phyloP scores from a whole-genome alignment of 306 rosid genomes.

The Trifolium fragiferum region DNA sequence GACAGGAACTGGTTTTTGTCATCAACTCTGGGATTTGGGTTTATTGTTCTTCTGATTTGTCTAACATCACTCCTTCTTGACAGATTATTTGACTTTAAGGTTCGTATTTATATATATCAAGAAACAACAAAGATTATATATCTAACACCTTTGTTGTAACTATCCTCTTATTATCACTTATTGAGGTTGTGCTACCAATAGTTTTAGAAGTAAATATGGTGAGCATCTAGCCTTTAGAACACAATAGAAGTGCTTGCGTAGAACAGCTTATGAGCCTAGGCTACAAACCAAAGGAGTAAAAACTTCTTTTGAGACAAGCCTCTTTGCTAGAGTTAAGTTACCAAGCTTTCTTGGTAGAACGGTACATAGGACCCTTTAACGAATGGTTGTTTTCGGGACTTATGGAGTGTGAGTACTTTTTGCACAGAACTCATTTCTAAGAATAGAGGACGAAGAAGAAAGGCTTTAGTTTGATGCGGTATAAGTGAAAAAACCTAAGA shows the following conservation, averaged over 20 bases:
- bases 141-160: neutral
- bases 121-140: neutral
- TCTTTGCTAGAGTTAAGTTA: too few species aligned
- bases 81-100: constrained; percentile 63
- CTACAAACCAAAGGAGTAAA: neutral
- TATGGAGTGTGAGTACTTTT: neutral
- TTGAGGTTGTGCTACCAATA: too few species aligned
- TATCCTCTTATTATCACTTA: too few species aligned
- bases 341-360: neutral
- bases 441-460: neutral
- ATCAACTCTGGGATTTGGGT: constrained; percentile 68
- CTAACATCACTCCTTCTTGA: constrained; percentile 60
- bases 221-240: neutral
- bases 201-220: neutral
- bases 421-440: neutral
- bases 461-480: neutral
- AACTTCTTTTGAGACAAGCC: neutral
- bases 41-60: constrained; percentile 60
- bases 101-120: constrained; percentile 39
- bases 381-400: too few species aligned
- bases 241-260: neutral
- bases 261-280: neutral
- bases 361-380: neutral
- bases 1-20: constrained; percentile 72
- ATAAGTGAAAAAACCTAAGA: neutral